These are phyloP conservation scores for Plasmodium gonderi DNA, from an alignment of 169 alveolate genomes.

Conservation along the genomic window DNA sequence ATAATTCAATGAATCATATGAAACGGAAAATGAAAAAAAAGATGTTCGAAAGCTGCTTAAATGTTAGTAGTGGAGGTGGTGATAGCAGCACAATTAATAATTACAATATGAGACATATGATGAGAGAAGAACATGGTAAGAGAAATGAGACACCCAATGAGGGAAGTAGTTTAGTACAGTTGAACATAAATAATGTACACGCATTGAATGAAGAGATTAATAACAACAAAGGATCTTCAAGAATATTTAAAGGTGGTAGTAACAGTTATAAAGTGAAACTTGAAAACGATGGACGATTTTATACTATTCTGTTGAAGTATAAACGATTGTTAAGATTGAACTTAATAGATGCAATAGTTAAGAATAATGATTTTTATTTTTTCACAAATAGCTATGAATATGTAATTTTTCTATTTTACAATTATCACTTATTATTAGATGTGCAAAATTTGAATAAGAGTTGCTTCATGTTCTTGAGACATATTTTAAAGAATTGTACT, in stretches of 20 bases:
- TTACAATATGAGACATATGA: background rate
- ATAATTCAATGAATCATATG: background rate
- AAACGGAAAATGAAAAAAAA: slow-evolving; percentile 10
- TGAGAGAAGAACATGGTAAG: background rate
- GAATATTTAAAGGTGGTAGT: background rate
- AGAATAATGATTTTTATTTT: slow-evolving; percentile 22
- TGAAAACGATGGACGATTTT: slow-evolving; percentile 3
- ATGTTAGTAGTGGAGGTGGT: too few species aligned
- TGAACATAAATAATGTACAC: background rate
- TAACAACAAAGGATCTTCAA: background rate
- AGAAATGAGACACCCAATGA: background rate
- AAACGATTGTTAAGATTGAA: slow-evolving; percentile 2
- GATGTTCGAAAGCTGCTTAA: background rate
- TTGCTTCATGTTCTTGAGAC: background rate
- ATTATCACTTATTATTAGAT: slow-evolving; percentile 35
- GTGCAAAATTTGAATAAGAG: slow-evolving; percentile 1
- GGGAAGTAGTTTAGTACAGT: too few species aligned
- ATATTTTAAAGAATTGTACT: slow-evolving; percentile 33
- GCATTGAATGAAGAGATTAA: background rate
- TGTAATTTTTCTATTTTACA: slow-evolving; percentile 46
- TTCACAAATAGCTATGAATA: slow-evolving; percentile 42
- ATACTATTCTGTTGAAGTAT: background rate
- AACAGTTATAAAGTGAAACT: background rate
- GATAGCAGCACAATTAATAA: background rate
- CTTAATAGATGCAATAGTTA: slow-evolving; percentile 38